phyloP scores from a whole-genome alignment of 371 early-diverging fungal species.

The Apophysomyces variabilis region DNA sequence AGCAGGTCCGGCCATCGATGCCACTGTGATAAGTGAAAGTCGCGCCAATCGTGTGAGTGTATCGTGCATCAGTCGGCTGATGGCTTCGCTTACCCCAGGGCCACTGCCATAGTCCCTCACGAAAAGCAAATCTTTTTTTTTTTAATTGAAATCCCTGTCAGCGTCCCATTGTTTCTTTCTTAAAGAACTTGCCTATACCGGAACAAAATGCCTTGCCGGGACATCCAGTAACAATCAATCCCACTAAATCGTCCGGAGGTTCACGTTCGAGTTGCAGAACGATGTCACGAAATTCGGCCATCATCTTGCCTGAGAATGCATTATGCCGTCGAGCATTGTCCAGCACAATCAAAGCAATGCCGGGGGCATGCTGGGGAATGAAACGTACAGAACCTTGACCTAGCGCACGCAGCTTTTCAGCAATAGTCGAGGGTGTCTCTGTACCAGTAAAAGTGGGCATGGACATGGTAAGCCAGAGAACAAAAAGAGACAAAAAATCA shows the following conservation, averaged over 20 bases:
- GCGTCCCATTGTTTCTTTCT: background rate
- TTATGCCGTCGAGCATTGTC: constrained; percentile 62
- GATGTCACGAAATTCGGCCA: constrained; percentile 65
- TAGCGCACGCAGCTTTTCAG: constrained; percentile 6
- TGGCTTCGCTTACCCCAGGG: constrained; percentile 45
- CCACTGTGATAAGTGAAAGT: constrained; percentile 65
- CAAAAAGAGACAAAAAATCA: background rate
- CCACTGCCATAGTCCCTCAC: constrained; percentile 49
- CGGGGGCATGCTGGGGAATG: constrained; percentile 41
- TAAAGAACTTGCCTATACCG: constrained; percentile 57
- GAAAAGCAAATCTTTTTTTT: constrained; percentile 51
- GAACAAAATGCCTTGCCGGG: constrained; percentile 62
- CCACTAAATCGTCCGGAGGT: constrained; percentile 33
- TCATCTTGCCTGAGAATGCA: constrained; percentile 75
- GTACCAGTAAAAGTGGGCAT: background rate
- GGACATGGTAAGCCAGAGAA: background rate
- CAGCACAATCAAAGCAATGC: constrained; percentile 55
- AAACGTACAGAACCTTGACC: constrained; percentile 53
- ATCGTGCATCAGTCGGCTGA: constrained; percentile 67
- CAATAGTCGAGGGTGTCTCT: constrained; percentile 9
- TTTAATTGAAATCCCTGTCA: background rate
- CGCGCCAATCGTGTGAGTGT: constrained; percentile 58
- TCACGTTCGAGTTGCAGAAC: constrained; percentile 51
- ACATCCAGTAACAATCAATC: constrained; percentile 60
- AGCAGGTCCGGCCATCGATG: constrained; percentile 67